Conservation (phyloP, 805 yeast genomes). For the Saccharomyces eubayanus region DNA sequence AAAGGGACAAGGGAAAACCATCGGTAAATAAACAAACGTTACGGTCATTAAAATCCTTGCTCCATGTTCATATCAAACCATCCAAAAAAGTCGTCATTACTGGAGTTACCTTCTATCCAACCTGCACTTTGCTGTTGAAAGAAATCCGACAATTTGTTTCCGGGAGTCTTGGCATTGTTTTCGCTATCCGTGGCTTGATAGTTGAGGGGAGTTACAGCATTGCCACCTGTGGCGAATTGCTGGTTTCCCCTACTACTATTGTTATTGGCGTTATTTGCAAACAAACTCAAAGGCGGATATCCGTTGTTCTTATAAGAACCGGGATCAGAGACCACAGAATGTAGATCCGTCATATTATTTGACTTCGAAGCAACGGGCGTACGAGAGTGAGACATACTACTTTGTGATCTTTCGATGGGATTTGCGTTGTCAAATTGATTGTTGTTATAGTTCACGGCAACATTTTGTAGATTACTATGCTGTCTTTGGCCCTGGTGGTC, state of each 20-base stretch:
- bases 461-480: neutral
- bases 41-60: constrained; percentile 42
- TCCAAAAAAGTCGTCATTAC: constrained; percentile 74
- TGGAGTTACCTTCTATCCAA: constrained; percentile 68
- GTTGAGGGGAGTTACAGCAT: neutral
- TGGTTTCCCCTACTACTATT: constrained; percentile 2
- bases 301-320: neutral
- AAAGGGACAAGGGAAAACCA: neutral
- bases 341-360: neutral
- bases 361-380: neutral
- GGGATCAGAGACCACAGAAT: neutral
- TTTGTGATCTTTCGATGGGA: neutral
- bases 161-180: neutral
- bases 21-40: neutral
- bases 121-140: constrained; percentile 78
- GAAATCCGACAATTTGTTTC: constrained; percentile 41
- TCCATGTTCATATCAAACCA: constrained; percentile 85
- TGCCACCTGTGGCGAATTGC: neutral
- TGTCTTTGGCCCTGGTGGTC: neutral
- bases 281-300: neutral
- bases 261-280: neutral
- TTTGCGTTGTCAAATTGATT: neutral
- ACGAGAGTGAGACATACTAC: neutral
- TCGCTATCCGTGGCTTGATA: neutral
- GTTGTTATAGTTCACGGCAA: neutral